Percentiles rank a stretch among this genome's conserved stretches.
Evolutionary conservation across 345 rosid species (phyloP).

Genomic region (Salix viminalis): DNA sequence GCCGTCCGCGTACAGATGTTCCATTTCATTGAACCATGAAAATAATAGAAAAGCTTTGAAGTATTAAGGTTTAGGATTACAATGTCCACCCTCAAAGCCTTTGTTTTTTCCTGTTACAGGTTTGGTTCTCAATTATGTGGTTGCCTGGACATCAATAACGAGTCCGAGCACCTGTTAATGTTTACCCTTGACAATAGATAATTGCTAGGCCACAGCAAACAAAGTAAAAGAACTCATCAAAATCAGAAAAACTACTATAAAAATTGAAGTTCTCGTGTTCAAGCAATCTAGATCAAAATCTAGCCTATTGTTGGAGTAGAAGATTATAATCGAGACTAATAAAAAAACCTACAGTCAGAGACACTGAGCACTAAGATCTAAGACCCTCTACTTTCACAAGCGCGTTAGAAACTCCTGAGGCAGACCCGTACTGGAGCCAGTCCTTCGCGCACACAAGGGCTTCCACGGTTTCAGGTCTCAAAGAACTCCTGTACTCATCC

Average conservation of each 20-base stretch:
- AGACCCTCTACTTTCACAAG: slow-evolving; percentile 52
- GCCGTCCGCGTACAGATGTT: too few species aligned
- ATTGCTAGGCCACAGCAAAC: not conserved
- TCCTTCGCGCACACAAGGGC: slow-evolving; percentile 87
- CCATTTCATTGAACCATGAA: too few species aligned
- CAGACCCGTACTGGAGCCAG: slow-evolving; percentile 55
- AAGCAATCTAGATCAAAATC: not conserved
- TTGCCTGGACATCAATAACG: not conserved
- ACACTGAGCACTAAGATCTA: not conserved
- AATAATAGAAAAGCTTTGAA: too few species aligned
- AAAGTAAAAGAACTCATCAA: not conserved
- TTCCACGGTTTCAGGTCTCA: slow-evolving; percentile 82
- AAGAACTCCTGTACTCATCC: slow-evolving; percentile 63
- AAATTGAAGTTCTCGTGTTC: not conserved
- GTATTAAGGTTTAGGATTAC: too few species aligned
- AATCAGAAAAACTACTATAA: not conserved
- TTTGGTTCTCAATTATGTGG: not conserved
- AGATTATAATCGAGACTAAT: not conserved
- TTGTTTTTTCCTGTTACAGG: not conserved
- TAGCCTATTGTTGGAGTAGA: not conserved
- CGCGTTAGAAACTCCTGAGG: slow-evolving; percentile 33
- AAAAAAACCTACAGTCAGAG: not conserved
- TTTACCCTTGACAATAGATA: not conserved
- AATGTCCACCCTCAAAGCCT: not conserved
- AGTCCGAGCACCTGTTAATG: not conserved